Evolutionary conservation across 768 basidiomycete species (phyloP).

Genomic region (Kwoniella sp.): DNA sequence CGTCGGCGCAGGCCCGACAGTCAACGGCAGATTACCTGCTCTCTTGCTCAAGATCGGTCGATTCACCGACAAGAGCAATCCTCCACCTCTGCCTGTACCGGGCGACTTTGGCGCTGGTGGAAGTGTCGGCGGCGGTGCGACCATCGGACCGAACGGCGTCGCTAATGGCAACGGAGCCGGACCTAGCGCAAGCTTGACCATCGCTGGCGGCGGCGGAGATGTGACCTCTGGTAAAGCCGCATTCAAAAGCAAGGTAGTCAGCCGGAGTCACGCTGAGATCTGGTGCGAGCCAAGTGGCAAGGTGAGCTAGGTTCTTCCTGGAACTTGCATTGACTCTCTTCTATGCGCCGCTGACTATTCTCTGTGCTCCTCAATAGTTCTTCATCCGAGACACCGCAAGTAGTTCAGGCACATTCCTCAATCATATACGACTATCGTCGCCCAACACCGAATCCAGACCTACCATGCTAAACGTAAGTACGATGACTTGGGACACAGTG

Average conservation of each 20-base stretch:
- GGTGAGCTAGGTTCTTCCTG: slow-evolving; percentile 44
- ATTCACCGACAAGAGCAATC: slow-evolving; percentile 74
- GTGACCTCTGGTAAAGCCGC: slow-evolving; percentile 78
- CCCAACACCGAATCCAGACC: slow-evolving; percentile 80
- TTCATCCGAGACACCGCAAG: slow-evolving; percentile 88
- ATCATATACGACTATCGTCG: slow-evolving; percentile 83
- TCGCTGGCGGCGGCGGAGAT: slow-evolving; percentile 56
- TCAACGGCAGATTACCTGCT: slow-evolving; percentile 41
- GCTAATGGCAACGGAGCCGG: slow-evolving; percentile 22
- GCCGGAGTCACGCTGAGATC: slow-evolving; percentile 89
- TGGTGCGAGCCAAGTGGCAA: slow-evolving; percentile 65
- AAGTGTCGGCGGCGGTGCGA: slow-evolving; percentile 11
- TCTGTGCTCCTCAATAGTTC: slow-evolving; percentile 67
- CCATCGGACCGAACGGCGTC: slow-evolving; percentile 60
- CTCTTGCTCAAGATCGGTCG: slow-evolving; percentile 77
- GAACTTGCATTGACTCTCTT: background rate
- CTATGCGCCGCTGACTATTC: background rate
- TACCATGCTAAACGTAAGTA: slow-evolving; percentile 65
- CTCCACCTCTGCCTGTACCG: slow-evolving; percentile 10
- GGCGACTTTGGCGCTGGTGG: background rate
- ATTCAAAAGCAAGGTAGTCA: slow-evolving; percentile 94
- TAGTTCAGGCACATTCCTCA: slow-evolving; percentile 89
- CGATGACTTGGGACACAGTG: too few relatives aligned
- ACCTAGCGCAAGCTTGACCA: slow-evolving; percentile 13
- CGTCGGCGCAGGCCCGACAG: slow-evolving; percentile 18